Percentiles rank a stretch among this genome's conserved stretches.
These are phyloP conservation scores for Scutellaria barbata DNA, from an alignment of 257 asterid species.

Conservation along the genomic window DNA sequence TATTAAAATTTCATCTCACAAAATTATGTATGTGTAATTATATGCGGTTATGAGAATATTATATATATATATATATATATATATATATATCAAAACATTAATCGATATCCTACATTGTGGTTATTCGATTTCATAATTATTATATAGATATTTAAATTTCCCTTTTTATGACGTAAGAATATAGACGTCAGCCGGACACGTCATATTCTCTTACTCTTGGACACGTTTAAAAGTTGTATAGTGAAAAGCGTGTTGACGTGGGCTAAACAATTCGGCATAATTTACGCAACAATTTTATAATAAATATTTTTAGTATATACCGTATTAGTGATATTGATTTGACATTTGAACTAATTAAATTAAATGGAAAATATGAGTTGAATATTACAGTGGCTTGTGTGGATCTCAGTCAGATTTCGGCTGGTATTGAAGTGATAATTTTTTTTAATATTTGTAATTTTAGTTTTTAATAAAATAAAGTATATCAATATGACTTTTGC, in stretches of 20 bases:
- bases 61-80: no score
- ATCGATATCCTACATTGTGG: not conserved
- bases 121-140: not conserved
- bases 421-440: not conserved
- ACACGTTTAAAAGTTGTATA: slow-evolving; percentile 4
- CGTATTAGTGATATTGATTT: not conserved
- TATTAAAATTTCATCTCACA: no score
- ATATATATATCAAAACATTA: no score
- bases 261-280: not conserved
- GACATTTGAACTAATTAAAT: not conserved
- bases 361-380: not conserved
- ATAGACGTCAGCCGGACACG: not conserved
- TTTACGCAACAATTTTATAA: slow-evolving; percentile 11
- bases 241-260: slow-evolving; percentile 33
- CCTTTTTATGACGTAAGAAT: not conserved
- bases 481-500: no score
- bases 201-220: not conserved
- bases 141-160: not conserved
- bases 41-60: no score
- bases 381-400: slow-evolving; percentile 27
- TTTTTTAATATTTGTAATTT: no score
- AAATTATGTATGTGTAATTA: no score
- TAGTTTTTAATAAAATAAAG: no score
- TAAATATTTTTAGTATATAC: not conserved
- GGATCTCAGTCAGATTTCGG: slow-evolving; percentile 43